These are phyloP conservation scores for Globisporangium polare DNA, from an alignment of 352 stramenopile species.

Conservation along the genomic window DNA sequence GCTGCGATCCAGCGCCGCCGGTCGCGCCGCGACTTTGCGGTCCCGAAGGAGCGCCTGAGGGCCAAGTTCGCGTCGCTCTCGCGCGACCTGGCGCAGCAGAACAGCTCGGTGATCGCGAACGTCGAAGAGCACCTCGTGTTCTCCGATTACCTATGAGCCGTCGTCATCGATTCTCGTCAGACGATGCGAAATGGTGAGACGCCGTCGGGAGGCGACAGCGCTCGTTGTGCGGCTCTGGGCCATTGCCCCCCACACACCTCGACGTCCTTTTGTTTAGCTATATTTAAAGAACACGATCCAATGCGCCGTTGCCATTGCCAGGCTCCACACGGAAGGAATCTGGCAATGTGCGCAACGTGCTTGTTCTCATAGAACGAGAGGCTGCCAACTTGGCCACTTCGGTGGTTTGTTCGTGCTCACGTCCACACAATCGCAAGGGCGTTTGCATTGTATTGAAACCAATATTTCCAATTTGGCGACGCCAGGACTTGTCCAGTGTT, in stretches of 20 bases:
- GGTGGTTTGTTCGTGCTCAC: too few relatives aligned
- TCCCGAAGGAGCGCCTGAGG: constrained; percentile 67
- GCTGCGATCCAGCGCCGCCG: constrained; percentile 30
- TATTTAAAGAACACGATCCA: constrained; percentile 8
- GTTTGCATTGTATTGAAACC: too few relatives aligned
- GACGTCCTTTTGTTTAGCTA: constrained; percentile 9
- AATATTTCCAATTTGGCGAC: too few relatives aligned
- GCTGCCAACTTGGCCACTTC: too few relatives aligned
- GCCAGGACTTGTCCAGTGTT: too few relatives aligned
- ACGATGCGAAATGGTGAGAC: not conserved
- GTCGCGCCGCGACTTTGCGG: constrained; percentile 48
- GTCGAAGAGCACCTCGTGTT: constrained; percentile 69
- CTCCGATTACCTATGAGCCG: constrained; percentile 60
- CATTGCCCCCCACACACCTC: not conserved
- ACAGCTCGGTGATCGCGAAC: constrained; percentile 31
- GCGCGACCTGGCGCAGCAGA: constrained; percentile 48
- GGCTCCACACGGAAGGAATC: not conserved
- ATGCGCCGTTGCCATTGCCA: not conserved
- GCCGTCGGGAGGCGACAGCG: not conserved
- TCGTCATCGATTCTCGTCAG: not conserved
- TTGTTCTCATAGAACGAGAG: too few relatives aligned
- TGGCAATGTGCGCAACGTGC: not conserved
- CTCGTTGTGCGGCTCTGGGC: not conserved
- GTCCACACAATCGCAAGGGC: too few relatives aligned
- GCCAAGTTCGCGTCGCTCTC: constrained; percentile 66